Base-by-base conservation (phyloP, 1,139 yeast genomes). In the Scheffersomyces segobiensis region DNA sequence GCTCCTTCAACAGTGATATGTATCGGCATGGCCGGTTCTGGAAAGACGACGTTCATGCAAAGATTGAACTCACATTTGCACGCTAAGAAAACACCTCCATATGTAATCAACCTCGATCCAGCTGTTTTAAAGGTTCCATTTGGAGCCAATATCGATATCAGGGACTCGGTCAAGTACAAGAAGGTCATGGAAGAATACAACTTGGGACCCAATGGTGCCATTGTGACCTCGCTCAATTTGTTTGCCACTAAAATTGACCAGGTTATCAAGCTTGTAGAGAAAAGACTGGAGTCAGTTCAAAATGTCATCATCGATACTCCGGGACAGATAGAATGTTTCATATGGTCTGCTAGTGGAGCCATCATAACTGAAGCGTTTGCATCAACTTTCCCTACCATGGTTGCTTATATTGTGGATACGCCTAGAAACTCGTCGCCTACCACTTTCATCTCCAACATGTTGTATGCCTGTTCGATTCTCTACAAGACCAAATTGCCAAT, bases 21-120 rank as follows among this genome's bases (percentile, higher is more conserved):
- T 74, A 91, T 93, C 63, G 98, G 98, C 62, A 93, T 93, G 98
- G 98, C 98, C 67, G 97, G 97, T 51, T 88, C 96, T 56, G 99
- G 99, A 67, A 96, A 96, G 76, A 95, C 99, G 77, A 96, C 99
- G 3, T 95, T 96, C 72, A 89, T 96, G 93, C 99, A 96, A 73
- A 80, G 99, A 61, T 78, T 96, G 59, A 95, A 93, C 75, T 86
- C 98, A 1, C 97, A 95, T 71, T 79, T 95, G 52, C 97, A 93
- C 68, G 62, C 90, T 51, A 81, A 87, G 63, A 79, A 84, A 58
- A 84, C 89, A 8, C 91, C 93, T 10, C 95, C 96, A 14, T 96
- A 96, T 74, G 96, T 95, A 49, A 86, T 96, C 61, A 96, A 96
- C 71, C 80, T 96, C 55, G 99, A 96, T 75, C 99, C 99, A 0